A percentile compares a stretch with the other conserved stretches of the same genome.
Conservation (phyloP, 1,284 basidiomycete genomes). For the Boletellus sp. region DNA sequence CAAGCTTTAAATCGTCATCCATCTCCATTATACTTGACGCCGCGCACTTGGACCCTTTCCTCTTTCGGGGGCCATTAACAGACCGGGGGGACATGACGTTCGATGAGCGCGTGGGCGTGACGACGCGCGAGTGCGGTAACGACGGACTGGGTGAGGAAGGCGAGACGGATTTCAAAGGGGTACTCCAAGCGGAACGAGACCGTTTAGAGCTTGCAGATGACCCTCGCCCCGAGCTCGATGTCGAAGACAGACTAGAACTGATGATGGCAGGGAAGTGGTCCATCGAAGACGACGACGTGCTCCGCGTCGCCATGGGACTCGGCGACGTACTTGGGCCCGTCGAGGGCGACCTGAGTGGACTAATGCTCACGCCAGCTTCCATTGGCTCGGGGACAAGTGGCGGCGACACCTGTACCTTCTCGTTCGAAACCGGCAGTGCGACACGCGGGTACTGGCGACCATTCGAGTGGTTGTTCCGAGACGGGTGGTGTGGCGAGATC, state of each 20-base stretch:
- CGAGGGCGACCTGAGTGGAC: slow-evolving; percentile 18
- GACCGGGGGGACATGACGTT: slow-evolving; percentile 14
- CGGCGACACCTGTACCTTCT: slow-evolving; percentile 40
- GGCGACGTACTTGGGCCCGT: slow-evolving; percentile 8
- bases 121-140: slow-evolving; percentile 14
- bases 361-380: slow-evolving; percentile 38
- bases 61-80: slow-evolving; percentile 11
- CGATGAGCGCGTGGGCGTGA: slow-evolving; percentile 6
- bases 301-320: slow-evolving; percentile 7
- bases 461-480: background rate
- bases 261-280: slow-evolving; percentile 31
- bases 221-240: slow-evolving; percentile 13
- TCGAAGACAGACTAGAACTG: slow-evolving; percentile 29
- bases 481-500: background rate
- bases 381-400: slow-evolving; percentile 37
- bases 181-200: slow-evolving; percentile 29
- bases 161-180: slow-evolving; percentile 18
- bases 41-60: background rate
- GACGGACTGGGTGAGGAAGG: slow-evolving; percentile 11
- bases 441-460: slow-evolving; percentile 23
- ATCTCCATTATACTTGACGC: slow-evolving; percentile 25
- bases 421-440: slow-evolving; percentile 34
- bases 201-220: slow-evolving; percentile 11
- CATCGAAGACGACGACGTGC: slow-evolving; percentile 21
- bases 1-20: slow-evolving; percentile 53